phyloP scores from a whole-genome alignment of 306 rosid genomes.

The Calophaca sinica region DNA sequence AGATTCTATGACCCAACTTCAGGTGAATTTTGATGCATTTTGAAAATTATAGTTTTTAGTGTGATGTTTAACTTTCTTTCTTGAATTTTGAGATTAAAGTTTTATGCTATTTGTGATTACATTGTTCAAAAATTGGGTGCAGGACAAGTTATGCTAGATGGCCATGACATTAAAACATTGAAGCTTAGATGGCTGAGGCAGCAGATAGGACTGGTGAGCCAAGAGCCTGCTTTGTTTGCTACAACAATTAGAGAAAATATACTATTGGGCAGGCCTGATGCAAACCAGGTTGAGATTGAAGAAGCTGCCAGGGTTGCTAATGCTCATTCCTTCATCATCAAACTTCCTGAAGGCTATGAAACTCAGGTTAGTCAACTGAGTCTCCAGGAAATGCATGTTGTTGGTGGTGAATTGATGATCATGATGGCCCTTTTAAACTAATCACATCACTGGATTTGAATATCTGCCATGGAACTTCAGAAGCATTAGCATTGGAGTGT shows the following conservation, averaged over 20 bases:
- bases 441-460: slow-evolving; percentile 38
- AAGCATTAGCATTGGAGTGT: too few species aligned
- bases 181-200: slow-evolving; percentile 94
- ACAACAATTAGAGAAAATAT: slow-evolving; percentile 93
- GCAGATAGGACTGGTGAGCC: slow-evolving; percentile 97
- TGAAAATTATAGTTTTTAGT: not conserved
- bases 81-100: slow-evolving; percentile 25
- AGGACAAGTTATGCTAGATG: slow-evolving; percentile 95
- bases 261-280: slow-evolving; percentile 94
- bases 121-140: not conserved
- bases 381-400: slow-evolving; percentile 25
- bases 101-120: not conserved
- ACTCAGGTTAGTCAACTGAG: slow-evolving; percentile 75
- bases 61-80: not conserved
- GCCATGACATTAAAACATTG: slow-evolving; percentile 84
- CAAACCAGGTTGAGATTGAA: slow-evolving; percentile 88
- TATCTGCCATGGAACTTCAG: not conserved
- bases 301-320: slow-evolving; percentile 99
- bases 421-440: not conserved
- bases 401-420: too few species aligned
- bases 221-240: slow-evolving; percentile 97
- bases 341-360: slow-evolving; percentile 90
- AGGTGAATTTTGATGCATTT: slow-evolving; percentile 54
- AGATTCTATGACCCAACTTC: slow-evolving; percentile 92
- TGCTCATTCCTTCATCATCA: slow-evolving; percentile 93